Evolutionary conservation across 495 filamentous ascomycete species (phyloP).

Genomic region (Neurospora cerealis): DNA sequence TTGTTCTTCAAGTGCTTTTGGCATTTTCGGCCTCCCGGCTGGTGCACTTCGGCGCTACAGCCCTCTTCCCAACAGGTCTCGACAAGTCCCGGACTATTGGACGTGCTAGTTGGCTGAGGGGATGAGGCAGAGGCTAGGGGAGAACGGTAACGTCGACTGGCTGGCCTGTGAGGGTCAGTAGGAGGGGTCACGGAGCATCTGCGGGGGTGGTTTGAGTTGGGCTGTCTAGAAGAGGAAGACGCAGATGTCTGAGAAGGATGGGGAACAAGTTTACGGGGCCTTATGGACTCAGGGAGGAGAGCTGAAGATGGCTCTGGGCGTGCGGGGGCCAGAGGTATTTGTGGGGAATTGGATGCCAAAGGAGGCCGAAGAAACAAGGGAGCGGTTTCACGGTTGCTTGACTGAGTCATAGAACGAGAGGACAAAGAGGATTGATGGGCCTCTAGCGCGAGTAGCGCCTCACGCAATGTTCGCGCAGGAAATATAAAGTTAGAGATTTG

Average conservation of each 20-base stretch:
- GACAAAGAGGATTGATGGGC: too few relatives aligned
- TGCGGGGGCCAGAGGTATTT: too few relatives aligned
- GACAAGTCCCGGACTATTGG: fast-evolving
- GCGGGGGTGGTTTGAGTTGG: background rate
- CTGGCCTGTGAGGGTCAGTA: background rate
- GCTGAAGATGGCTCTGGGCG: too few relatives aligned
- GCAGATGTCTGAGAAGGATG: background rate
- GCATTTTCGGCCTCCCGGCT: background rate
- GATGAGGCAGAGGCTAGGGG: background rate
- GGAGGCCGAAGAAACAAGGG: background rate
- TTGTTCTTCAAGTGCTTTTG: background rate
- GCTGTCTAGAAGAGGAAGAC: background rate
- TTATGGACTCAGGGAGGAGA: background rate
- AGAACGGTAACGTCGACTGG: background rate
- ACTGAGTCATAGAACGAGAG: background rate
- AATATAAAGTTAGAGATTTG: too few relatives aligned
- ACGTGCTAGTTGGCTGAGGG: background rate
- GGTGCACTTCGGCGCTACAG: background rate
- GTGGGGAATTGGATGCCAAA: background rate
- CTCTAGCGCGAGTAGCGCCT: too few relatives aligned
- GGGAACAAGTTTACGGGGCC: background rate
- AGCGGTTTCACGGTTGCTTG: background rate
- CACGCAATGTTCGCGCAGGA: too few relatives aligned
- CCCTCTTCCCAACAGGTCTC: background rate
- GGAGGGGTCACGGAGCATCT: background rate